phyloP scores from a whole-genome alignment of 192 early-diverging fungal genomes.

The Coemansia reversa region DNA sequence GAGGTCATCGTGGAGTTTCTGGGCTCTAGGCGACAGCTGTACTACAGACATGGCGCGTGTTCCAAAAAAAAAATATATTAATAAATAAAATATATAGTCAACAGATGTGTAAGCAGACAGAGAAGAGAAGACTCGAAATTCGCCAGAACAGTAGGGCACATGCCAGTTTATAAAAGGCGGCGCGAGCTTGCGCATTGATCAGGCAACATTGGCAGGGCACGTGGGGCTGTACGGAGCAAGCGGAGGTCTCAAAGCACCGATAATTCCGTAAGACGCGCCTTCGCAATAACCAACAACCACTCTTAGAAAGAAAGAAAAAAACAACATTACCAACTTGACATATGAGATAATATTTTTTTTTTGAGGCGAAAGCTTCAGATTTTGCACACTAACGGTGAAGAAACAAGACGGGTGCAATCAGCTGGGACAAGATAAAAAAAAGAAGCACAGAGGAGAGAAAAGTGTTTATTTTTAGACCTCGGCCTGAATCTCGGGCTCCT shows the following conservation, averaged over 20 bases:
- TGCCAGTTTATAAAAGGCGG: neutral
- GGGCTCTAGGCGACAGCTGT: conserved; percentile 44
- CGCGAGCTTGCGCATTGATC: neutral
- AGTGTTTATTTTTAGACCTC: conserved; percentile 56
- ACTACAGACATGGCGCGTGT: conserved; percentile 28
- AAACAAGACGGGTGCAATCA: neutral
- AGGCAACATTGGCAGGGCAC: neutral
- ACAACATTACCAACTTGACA: neutral
- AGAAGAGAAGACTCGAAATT: neutral
- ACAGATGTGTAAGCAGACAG: neutral
- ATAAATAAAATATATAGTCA: neutral
- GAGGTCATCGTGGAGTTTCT: conserved; percentile 37
- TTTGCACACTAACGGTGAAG: neutral
- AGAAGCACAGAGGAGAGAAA: conserved; percentile 2
- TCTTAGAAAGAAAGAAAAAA: neutral
- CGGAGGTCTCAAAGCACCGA: neutral
- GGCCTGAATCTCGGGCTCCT: conserved; percentile 76
- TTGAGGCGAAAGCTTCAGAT: neutral
- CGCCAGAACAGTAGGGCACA: neutral
- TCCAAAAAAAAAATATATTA: too few species aligned
- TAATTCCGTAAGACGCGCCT: neutral
- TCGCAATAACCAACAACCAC: neutral
- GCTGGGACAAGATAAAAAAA: conserved; percentile 7
- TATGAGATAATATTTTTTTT: neutral
- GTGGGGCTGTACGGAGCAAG: neutral